These are phyloP conservation scores for Zychaea mexicana DNA, from an alignment of 371 early-diverging fungal genomes.

Conservation along the genomic window DNA sequence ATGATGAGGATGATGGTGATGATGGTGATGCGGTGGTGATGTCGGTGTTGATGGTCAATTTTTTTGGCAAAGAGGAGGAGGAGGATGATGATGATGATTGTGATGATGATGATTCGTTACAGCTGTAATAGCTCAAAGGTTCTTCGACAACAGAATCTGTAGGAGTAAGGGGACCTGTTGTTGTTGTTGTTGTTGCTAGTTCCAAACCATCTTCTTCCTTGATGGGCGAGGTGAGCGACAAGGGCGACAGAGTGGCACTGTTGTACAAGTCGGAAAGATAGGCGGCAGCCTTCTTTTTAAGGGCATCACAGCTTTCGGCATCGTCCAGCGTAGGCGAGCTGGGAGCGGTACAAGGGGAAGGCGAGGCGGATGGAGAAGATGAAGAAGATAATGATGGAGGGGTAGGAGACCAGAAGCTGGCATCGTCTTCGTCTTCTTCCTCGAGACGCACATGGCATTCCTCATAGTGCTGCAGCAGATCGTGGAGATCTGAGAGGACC, in stretches of 20 bases:
- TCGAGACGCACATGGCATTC: conserved; percentile 90
- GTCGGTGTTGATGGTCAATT: not conserved
- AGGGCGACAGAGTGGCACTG: conserved; percentile 16
- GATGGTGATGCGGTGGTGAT: not conserved
- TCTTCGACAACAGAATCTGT: not conserved
- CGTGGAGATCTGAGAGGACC: conserved; percentile 84
- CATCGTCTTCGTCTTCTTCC: conserved; percentile 55
- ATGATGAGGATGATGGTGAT: not conserved
- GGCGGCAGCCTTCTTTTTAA: conserved; percentile 47
- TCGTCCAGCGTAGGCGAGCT: conserved; percentile 31
- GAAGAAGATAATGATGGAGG: no score
- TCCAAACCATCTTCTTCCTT: conserved; percentile 1
- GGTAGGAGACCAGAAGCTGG: conserved; percentile 35
- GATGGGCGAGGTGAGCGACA: conserved; percentile 10
- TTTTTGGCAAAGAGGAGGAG: not conserved
- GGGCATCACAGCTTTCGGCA: conserved; percentile 24
- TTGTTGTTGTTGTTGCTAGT: no score
- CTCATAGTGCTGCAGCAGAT: conserved; percentile 94
- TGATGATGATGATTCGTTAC: no score
- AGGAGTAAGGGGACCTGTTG: no score
- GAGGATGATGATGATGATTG: no score
- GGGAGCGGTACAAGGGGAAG: conserved; percentile 30
- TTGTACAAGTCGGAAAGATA: conserved; percentile 50
- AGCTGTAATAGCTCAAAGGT: no score
- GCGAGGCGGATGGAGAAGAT: no score